Base-by-base conservation (phyloP, 2,329 filamentous ascomycete species). In the Acephala macrosclerotiorum region DNA sequence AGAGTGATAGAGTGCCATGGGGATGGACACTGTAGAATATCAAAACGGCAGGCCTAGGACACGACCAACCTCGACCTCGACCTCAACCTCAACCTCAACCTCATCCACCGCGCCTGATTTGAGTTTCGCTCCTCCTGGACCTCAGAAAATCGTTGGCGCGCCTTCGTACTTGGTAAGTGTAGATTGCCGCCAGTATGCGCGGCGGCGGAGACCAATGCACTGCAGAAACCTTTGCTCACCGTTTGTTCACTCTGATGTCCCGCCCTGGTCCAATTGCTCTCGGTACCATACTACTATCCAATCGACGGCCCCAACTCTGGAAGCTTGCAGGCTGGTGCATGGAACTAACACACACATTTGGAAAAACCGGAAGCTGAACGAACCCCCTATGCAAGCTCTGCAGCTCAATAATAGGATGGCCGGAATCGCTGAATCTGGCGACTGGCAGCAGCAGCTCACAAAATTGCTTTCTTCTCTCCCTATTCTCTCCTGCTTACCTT, bases 111-210 rank as follows among this genome's bases (percentile, higher is more conserved):
- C 42, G 16, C 20, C 42, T 45, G 42, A 45, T 45, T 45, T n/a
- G 42, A 38, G 42, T 45, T 45, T 45, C 42, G 42, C 7, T 38
- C 36, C 7, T 38, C 36, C 14, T 7, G 36, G 14, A 8, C 36
- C 36, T n/a, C n/a, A n/a, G n/a, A n/a, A n/a, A n/a, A n/a, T n/a
- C n/a, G n/a, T n/a, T n/a, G n/a, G n/a, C n/a, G n/a, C n/a, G n/a
- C n/a, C n/a, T n/a, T n/a, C n/a, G n/a, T n/a, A 11, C 45, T 49
- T 20, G n/a, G 9, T 1, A 9, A 7, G 45, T 49, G 18, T 16
- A 49, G 45, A 49, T 49, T 49, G 45, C 45, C 45, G 45, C 45
- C 45, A 49, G 45, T n/a, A 49, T 49, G 45, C 45, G n/a, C 45
- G 45, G 45, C 45, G 45, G 2, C n/a, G 45, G 45, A 49, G 20